Evolutionary conservation across 345 rosid genomes (phyloP).

Genomic region (Eucalyptus cloeziana): DNA sequence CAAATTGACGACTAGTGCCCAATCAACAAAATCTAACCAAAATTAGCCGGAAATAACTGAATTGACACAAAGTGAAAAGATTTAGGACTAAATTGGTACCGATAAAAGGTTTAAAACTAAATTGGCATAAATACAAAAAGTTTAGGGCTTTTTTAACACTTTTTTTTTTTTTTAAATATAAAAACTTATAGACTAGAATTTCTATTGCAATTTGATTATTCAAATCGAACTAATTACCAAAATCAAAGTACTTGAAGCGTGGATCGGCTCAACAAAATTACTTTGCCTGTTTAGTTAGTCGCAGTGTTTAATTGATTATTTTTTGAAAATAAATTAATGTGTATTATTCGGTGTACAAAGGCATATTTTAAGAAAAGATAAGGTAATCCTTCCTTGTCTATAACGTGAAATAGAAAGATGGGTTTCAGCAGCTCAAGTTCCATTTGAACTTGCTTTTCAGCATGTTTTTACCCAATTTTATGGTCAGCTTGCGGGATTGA

Average conservation of each 20-base stretch:
- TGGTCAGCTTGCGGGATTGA: background rate
- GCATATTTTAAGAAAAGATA: background rate
- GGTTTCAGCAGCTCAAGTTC: background rate
- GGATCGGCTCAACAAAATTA: background rate
- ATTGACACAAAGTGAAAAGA: too few relatives aligned
- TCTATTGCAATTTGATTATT: background rate
- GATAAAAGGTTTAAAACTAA: too few relatives aligned
- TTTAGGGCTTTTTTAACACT: too few relatives aligned
- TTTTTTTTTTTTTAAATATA: too few relatives aligned
- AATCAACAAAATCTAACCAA: too few relatives aligned
- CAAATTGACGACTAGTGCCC: accelerated
- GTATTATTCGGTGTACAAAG: background rate
- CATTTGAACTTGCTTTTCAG: background rate
- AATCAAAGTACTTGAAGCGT: background rate
- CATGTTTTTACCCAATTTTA: background rate
- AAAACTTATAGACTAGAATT: background rate
- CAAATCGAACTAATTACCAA: background rate
- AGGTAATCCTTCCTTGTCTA: background rate
- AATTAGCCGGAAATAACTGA: too few relatives aligned
- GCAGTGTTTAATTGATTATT: background rate
- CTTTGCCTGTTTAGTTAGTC: background rate
- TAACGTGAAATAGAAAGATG: background rate
- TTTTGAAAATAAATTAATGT: background rate
- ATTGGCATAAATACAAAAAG: too few relatives aligned
- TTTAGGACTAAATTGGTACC: too few relatives aligned